Evolutionary conservation across 768 basidiomycete genomes (phyloP).

Genomic region (Russula emetica): DNA sequence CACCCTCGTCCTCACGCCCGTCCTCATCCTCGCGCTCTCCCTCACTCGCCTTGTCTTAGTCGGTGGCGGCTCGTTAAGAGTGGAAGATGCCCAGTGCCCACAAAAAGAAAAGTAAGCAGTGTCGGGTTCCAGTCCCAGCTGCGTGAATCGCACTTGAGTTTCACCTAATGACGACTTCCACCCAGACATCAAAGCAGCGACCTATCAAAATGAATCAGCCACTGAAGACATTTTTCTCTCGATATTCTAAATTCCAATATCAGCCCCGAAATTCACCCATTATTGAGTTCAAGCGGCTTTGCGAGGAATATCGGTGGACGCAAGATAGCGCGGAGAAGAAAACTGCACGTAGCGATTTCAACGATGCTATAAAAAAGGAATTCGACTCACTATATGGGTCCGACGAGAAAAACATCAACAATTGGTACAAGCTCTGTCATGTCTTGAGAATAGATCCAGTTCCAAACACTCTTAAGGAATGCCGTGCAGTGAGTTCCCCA

Average conservation of each 20-base stretch:
- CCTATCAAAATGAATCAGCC: neutral
- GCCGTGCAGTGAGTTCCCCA: neutral
- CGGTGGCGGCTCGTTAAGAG: too few species aligned
- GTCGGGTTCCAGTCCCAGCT: too few species aligned
- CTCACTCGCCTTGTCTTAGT: too few species aligned
- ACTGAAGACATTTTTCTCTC: conserved; percentile 26
- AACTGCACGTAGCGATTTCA: conserved; percentile 1
- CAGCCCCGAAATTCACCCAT: conserved; percentile 13
- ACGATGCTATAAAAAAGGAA: conserved; percentile 19
- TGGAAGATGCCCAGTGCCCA: too few species aligned
- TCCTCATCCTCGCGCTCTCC: too few species aligned
- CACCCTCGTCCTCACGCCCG: too few species aligned
- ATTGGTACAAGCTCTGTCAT: conserved; percentile 26
- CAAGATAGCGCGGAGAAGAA: neutral
- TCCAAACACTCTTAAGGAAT: conserved; percentile 9
- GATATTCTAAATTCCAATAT: conserved; percentile 20
- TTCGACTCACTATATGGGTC: conserved; percentile 29
- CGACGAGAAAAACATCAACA: conserved; percentile 20
- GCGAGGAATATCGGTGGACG: neutral
- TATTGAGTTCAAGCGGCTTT: conserved; percentile 22
- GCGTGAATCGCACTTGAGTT: too few species aligned
- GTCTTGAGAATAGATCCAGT: conserved; percentile 24
- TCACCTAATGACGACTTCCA: too few species aligned
- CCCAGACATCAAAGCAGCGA: too few species aligned
- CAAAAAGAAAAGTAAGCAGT: too few species aligned